Percentiles rank a stretch among this genome's conserved stretches.
Evolutionary conservation across 176 grass and related monocot species (phyloP).

Genomic region (Puccinellia tenuiflora): DNA sequence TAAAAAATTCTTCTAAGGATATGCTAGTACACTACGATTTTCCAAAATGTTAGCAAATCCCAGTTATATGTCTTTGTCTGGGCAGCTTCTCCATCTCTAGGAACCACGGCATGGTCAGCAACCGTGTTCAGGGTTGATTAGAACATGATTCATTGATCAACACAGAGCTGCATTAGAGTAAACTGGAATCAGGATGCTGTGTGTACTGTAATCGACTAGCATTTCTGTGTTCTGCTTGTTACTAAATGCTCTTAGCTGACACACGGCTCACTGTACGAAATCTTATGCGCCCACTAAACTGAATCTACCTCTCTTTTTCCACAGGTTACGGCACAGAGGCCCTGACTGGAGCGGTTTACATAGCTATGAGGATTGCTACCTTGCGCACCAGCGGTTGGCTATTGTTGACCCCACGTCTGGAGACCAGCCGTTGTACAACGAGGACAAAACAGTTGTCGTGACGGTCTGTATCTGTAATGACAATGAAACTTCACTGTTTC

Average conservation of each 20-base stretch:
- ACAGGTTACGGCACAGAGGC: constrained; percentile 79
- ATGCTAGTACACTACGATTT: background rate
- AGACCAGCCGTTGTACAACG: constrained; percentile 91
- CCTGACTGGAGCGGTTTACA: constrained; percentile 97
- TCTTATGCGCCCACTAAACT: constrained; percentile 11
- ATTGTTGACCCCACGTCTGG: constrained; percentile 89
- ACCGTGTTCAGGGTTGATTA: background rate
- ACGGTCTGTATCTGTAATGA: constrained; percentile 55
- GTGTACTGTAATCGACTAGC: background rate
- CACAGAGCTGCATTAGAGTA: background rate
- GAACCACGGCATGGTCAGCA: background rate
- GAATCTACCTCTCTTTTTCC: constrained; percentile 4
- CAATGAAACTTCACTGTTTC: background rate
- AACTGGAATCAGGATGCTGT: background rate
- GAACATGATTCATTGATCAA: background rate
- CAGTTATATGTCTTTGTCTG: background rate
- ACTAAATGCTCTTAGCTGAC: background rate
- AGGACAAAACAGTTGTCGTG: constrained; percentile 88
- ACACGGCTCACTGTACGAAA: background rate
- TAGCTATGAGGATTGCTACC: constrained; percentile 76
- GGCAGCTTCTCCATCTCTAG: background rate
- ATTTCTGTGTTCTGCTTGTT: background rate
- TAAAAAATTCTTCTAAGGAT: no score
- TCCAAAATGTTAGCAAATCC: background rate
- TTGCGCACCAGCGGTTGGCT: constrained; percentile 91